Evolutionary conservation across 306 rosid genomes (phyloP).

Genomic region (Hippophae gyantsensis): DNA sequence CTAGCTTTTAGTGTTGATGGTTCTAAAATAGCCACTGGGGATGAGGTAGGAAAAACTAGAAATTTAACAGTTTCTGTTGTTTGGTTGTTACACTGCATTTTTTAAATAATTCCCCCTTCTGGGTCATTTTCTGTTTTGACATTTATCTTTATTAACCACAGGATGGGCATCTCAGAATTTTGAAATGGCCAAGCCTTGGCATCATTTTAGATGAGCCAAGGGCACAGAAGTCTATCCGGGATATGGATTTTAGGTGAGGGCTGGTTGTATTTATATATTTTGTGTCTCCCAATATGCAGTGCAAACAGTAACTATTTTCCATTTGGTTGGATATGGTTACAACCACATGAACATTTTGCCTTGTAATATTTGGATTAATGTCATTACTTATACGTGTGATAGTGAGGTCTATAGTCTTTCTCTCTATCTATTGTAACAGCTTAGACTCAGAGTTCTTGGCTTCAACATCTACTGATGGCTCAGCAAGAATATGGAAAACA

Average conservation of each 20-base stretch:
- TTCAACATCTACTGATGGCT: constrained; percentile 85
- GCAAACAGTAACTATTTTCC: neutral
- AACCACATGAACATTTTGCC: neutral
- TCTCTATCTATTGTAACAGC: constrained; percentile 33
- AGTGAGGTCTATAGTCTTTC: neutral
- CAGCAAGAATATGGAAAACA: constrained; percentile 79
- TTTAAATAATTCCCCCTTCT: neutral
- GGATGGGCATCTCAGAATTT: constrained; percentile 85
- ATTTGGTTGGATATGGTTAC: constrained; percentile 1
- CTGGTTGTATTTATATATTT: neutral
- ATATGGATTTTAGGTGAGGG: constrained; percentile 85
- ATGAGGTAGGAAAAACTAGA: constrained; percentile 42
- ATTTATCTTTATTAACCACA: constrained; percentile 23
- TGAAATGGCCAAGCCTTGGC: constrained; percentile 73
- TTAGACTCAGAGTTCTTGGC: constrained; percentile 83
- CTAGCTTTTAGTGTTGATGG: constrained; percentile 83
- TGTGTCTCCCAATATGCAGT: neutral
- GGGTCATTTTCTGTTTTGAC: constrained; percentile 14
- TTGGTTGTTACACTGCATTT: neutral
- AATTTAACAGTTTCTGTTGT: constrained; percentile 8
- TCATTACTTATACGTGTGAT: too few species aligned
- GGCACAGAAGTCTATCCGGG: constrained; percentile 70
- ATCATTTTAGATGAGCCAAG: constrained; percentile 73
- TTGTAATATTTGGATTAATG: too few species aligned
- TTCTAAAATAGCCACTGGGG: constrained; percentile 83